Percentiles rank a stretch among this genome's conserved stretches.
Conservation (phyloP, 2,329 filamentous ascomycete genomes). For the Microascus cirrosus region DNA sequence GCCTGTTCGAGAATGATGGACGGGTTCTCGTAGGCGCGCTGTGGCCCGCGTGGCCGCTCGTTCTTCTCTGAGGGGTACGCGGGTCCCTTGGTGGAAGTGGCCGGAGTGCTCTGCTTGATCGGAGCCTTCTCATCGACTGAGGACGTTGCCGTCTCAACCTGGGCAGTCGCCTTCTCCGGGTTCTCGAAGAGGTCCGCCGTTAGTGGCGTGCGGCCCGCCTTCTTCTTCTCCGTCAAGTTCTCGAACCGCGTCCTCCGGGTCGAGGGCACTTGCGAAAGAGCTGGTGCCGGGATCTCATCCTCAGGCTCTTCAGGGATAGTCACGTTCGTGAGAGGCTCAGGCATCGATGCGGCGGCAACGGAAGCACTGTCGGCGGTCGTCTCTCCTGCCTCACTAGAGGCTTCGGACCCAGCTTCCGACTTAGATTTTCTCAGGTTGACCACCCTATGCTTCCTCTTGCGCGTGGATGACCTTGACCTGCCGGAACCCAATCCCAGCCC, state of each 20-base stretch:
- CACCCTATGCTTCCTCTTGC: conserved; percentile 75
- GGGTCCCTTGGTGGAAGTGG: neutral
- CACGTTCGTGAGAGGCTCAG: conserved; percentile 45
- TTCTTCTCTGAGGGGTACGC: conserved; percentile 1
- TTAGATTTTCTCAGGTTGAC: conserved; percentile 65
- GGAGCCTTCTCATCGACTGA: neutral
- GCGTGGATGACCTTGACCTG: conserved; percentile 46
- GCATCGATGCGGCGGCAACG: conserved; percentile 49
- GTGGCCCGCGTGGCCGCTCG: neutral
- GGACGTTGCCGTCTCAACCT: neutral
- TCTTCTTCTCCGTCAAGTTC: conserved; percentile 10
- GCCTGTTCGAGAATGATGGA: conserved; percentile 64
- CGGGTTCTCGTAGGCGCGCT: conserved; percentile 10
- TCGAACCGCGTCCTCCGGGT: conserved; percentile 15
- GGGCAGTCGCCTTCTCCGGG: neutral
- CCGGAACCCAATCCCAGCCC: conserved; percentile 54
- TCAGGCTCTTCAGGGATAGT: conserved; percentile 50
- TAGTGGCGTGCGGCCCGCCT: neutral
- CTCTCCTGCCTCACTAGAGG: conserved; percentile 32
- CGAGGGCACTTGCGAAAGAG: conserved; percentile 5
- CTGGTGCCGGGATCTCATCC: conserved; percentile 23
- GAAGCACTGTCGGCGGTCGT: conserved; percentile 40
- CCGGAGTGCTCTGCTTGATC: neutral
- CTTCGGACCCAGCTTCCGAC: conserved; percentile 34
- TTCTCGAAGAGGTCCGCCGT: conserved; percentile 1